Percentiles rank a stretch among this genome's conserved stretches.
phyloP scores from a whole-genome alignment of 2,329 filamentous ascomycete genomes.

The Teratosphaeria epicoccoides region DNA sequence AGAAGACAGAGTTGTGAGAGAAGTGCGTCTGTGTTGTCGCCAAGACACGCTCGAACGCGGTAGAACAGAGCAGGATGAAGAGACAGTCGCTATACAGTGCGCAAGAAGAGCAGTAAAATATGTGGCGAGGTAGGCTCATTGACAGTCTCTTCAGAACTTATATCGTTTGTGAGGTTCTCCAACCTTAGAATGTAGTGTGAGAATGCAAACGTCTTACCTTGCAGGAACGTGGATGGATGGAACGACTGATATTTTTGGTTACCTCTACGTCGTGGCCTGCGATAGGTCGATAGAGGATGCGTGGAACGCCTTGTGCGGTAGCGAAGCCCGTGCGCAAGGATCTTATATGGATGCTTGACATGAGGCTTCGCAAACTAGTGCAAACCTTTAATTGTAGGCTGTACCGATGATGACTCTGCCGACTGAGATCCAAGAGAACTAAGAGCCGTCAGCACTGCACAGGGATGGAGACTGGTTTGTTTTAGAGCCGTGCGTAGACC shows the following conservation, averaged over 20 bases:
- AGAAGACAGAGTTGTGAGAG: neutral
- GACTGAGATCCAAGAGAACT: neutral
- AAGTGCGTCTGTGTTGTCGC: neutral
- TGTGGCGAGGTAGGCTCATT: neutral
- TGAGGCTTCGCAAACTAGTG: neutral
- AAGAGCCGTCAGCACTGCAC: neutral
- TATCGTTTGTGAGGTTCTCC: neutral
- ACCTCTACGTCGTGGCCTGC: neutral
- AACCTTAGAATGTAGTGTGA: neutral
- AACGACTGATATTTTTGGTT: neutral
- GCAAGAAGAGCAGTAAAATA: neutral
- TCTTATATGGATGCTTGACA: neutral
- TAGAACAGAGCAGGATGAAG: neutral
- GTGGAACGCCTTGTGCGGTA: neutral
- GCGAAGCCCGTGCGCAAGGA: neutral
- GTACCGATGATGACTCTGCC: slow-evolving; percentile 3
- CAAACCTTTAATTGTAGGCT: neutral
- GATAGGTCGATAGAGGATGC: neutral
- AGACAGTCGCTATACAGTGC: neutral
- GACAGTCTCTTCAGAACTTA: neutral
- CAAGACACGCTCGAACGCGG: neutral
- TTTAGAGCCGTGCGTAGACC: neutral
- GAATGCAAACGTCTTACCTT: neutral
- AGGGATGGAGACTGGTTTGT: neutral
- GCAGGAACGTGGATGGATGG: neutral